These are phyloP conservation scores for Flueggea neowawraea DNA, from an alignment of 441 rosid genomes.

Conservation along the genomic window DNA sequence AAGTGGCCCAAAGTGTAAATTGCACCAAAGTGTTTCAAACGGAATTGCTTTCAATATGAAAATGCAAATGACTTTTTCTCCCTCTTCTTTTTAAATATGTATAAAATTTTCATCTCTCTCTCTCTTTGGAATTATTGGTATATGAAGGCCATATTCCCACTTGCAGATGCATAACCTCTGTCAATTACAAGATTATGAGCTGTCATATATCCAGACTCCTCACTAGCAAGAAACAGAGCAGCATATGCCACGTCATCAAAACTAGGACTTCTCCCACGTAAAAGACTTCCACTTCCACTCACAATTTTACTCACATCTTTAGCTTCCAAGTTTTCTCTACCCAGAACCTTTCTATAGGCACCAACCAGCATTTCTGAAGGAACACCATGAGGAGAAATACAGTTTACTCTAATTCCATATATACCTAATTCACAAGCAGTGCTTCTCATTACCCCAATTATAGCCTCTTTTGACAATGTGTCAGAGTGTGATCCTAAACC, in stretches of 20 bases:
- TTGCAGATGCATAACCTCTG: constrained; percentile 75
- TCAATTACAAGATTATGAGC: constrained; percentile 78
- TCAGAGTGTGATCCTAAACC: constrained; percentile 78
- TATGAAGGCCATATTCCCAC: constrained; percentile 38
- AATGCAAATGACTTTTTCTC: too few relatives aligned
- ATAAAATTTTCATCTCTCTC: too few relatives aligned
- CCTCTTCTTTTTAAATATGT: too few relatives aligned
- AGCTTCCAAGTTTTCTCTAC: constrained; percentile 32
- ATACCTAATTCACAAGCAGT: constrained; percentile 68
- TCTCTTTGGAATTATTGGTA: constrained; percentile 23
- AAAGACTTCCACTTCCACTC: constrained; percentile 59
- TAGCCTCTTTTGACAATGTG: constrained; percentile 64
- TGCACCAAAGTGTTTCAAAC: too few relatives aligned
- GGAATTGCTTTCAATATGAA: too few relatives aligned
- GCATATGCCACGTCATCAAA: constrained; percentile 71
- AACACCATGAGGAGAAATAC: constrained; percentile 85
- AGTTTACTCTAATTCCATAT: constrained; percentile 70
- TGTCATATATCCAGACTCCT: constrained; percentile 62
- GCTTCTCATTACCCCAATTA: constrained; percentile 53
- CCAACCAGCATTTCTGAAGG: constrained; percentile 72
- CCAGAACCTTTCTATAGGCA: constrained; percentile 40
- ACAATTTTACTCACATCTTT: constrained; percentile 50
- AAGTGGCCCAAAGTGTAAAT: too few relatives aligned
- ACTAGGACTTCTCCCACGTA: constrained; percentile 44
- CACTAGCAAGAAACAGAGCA: constrained; percentile 67